Base-by-base conservation (phyloP, 2,329 filamentous ascomycete genomes). In the Paraconiothyrium brasiliense region DNA sequence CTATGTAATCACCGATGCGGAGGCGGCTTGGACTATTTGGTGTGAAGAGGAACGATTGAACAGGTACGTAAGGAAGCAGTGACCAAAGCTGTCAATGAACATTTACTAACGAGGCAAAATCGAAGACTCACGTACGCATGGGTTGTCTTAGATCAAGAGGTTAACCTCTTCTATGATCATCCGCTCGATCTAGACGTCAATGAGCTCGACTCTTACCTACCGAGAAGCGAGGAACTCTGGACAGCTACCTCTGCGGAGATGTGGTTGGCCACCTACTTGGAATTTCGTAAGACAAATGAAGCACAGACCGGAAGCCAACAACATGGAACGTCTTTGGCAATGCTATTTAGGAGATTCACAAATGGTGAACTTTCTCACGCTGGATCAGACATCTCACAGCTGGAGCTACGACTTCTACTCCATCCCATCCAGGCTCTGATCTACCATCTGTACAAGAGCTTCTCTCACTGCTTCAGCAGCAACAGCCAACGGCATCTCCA, bases 71-170 rank as follows among this genome's bases (percentile, higher is more conserved):
- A 16, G 6, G 7, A 22, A 30, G 27, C 27, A 9, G 13, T 48
- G 16, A 27, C 9, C 24, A 24, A 8, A 14, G 2, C 5, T 16
- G 7, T 27, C 13, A 16, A 47, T 14, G 8, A 16, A 35, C 6
- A 5, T 4, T 47, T 1, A 16, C 24, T 39, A 22, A 34, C 11
- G 11, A 22, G 41, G 16, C 24, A 34, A 14, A 30, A 24, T 6
- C 88, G 88, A 67, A 89, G 88, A 67, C 79, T 91, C 24, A 85
- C 89, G 2, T 90, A 91, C 77, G 89, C 88, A 61, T 91, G 88
- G 86, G 86, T 89, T 24, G 88, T 89, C 84, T 83, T 89, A n/a
- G 89, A 91, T 71, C 88, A 90, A 67, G 89, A 91, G 49, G 8
- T 62, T 16, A 35, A 30, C 43, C 73, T 6, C 74, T 75, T 32